A percentile compares a stretch with the other conserved stretches of the same genome.
phyloP scores from a whole-genome alignment of 2,329 filamentous ascomycete genomes.

The Sclerotinia subarctica region DNA sequence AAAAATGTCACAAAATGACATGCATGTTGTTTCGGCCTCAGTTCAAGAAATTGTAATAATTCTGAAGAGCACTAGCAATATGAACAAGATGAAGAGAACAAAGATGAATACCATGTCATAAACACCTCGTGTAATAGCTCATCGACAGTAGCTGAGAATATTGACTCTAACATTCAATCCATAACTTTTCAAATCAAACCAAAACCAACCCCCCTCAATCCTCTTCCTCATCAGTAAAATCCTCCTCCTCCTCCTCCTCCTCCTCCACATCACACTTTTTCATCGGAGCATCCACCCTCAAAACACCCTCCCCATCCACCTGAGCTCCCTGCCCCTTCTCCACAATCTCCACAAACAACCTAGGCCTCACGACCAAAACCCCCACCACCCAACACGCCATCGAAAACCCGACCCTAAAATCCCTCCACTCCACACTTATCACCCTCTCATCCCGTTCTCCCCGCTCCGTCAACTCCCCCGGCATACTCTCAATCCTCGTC shows the following conservation, averaged over 20 bases:
- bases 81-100: too few relatives aligned
- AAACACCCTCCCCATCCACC: neutral
- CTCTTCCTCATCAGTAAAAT: neutral
- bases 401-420: neutral
- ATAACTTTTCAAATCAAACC: neutral
- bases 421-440: neutral
- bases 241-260: neutral
- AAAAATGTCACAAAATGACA: too few relatives aligned
- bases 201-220: neutral
- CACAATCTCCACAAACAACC: conserved; percentile 1
- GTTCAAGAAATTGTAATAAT: too few relatives aligned
- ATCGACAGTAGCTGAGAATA: neutral
- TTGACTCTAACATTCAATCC: neutral
- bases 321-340: neutral
- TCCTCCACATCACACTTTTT: neutral
- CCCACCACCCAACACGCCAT: conserved; percentile 4
- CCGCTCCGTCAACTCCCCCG: neutral
- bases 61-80: too few relatives aligned
- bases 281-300: neutral
- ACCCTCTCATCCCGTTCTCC: neutral
- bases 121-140: too few relatives aligned
- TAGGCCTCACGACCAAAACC: neutral
- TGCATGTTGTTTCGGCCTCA: too few relatives aligned
- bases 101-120: too few relatives aligned
- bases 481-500: neutral